Evolutionary conservation across 331 rosid species (phyloP).

Genomic region (Stylosanthes scabra): DNA sequence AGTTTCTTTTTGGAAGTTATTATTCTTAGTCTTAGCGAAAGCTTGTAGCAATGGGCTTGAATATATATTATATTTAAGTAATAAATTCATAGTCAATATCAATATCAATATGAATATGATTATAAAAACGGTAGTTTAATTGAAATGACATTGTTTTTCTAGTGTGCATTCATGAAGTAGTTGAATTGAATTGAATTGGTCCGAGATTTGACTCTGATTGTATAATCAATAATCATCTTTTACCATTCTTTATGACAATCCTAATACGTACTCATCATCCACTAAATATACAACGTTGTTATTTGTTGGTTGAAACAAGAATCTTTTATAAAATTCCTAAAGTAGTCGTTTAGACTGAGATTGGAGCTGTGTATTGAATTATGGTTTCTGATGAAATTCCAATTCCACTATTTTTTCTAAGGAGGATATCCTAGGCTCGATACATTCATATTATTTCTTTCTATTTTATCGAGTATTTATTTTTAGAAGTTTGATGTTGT

Average conservation of each 20-base stretch:
- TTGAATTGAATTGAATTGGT: slow-evolving; percentile 39
- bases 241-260: neutral
- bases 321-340: neutral
- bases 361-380: too few relatives aligned
- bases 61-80: too few relatives aligned
- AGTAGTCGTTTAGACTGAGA: too few relatives aligned
- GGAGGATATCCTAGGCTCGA: too few relatives aligned
- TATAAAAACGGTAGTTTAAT: slow-evolving; percentile 10
- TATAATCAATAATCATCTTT: neutral
- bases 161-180: slow-evolving; percentile 6
- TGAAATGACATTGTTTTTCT: slow-evolving; percentile 25
- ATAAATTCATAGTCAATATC: too few relatives aligned
- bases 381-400: too few relatives aligned
- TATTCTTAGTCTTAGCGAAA: neutral
- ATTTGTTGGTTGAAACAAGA: slow-evolving; percentile 13
- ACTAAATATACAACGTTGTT: neutral
- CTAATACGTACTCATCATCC: neutral
- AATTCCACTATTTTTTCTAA: too few relatives aligned
- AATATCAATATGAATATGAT: neutral
- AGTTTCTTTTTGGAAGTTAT: neutral
- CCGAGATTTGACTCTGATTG: slow-evolving; percentile 28
- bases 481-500: too few relatives aligned
- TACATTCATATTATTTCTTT: too few relatives aligned
- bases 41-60: neutral
- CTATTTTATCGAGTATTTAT: too few relatives aligned